Evolutionary conservation across 1,139 yeast species (phyloP), one percentile per base, ranked within the genome.

Genomic region (Yamadazyma buinensis): DNA sequence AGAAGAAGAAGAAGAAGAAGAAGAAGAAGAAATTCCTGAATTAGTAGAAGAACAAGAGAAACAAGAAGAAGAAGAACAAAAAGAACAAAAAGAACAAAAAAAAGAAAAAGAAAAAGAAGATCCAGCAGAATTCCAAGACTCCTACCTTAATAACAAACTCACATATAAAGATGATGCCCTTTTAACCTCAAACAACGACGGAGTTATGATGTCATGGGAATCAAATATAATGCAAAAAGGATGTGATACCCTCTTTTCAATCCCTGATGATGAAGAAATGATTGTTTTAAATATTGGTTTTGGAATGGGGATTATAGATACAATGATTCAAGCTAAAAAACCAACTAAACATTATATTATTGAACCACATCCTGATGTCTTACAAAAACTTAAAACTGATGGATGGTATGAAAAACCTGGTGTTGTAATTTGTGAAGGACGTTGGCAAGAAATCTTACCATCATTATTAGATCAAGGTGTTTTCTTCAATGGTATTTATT

Each of bases 171-270:
- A 82, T 34, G 79, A 74, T 44, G 80, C 92, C 0, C 67, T 90
- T 17, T 66, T 84, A 23, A 90, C 97, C 2, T 71, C 77, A 41
- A 78, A 75, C 21, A 72, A 78, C 32, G 97, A 90, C 51, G 97
- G 97, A 19, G 97, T 90, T 3, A 90, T 90, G 97, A 90, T 90
- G 97, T 83, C 84, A 46, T 90, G 97, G 97, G 97, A 90, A 57
- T 72, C 78, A 4, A 77, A 79, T 20, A 69, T 90, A 37, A 90
- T 90, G 97, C 65, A 71, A 40, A 67, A 80, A 15, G 95, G 95
- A 1, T 83, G 95, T 38, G 79, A 82, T 19, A 64, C 88, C 0
- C 55, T 88, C 13, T 78, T 82, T 55, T 62, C 65, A 34, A 54
- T 41, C 1, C 57, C 49, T n/a, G 54, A 52, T 26, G 41, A 45